Percentiles rank a stretch among this genome's conserved stretches.
These are phyloP conservation scores for Rubroshorea leprosula DNA, from an alignment of 345 rosid genomes.

Conservation along the genomic window DNA sequence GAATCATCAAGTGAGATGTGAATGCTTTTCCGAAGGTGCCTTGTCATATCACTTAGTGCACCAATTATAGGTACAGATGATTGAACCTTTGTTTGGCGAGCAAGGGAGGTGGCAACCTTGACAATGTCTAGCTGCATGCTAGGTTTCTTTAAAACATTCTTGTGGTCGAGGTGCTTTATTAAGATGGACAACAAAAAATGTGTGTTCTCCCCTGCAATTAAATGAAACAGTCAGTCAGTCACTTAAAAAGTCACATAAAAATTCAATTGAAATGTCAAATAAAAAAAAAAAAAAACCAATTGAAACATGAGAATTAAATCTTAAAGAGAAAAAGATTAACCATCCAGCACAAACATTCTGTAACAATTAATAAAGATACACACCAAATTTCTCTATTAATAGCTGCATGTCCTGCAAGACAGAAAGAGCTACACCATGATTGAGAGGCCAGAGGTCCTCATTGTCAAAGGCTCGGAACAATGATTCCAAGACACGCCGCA, in stretches of 20 bases:
- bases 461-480: constrained; percentile 63
- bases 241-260: too few relatives aligned
- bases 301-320: not conserved
- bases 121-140: constrained; percentile 62
- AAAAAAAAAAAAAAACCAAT: constrained; percentile 7
- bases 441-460: constrained; percentile 51
- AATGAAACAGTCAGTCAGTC: constrained; percentile 8
- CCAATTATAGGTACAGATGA: constrained; percentile 59
- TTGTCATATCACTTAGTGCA: constrained; percentile 68
- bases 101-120: constrained; percentile 48
- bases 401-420: constrained; percentile 55
- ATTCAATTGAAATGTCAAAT: too few relatives aligned
- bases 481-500: constrained; percentile 61
- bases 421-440: constrained; percentile 52
- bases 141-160: constrained; percentile 60
- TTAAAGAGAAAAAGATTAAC: not conserved
- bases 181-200: constrained; percentile 59
- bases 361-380: not conserved
- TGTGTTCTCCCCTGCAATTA: constrained; percentile 49
- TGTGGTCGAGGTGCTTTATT: constrained; percentile 72
- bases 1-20: constrained; percentile 67
- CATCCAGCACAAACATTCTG: not conserved
- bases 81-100: constrained; percentile 45
- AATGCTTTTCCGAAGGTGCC: constrained; percentile 68
- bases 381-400: constrained; percentile 62